Base-by-base conservation (phyloP, 73 alveolate genomes). In the Paramecium pentaurelia region DNA sequence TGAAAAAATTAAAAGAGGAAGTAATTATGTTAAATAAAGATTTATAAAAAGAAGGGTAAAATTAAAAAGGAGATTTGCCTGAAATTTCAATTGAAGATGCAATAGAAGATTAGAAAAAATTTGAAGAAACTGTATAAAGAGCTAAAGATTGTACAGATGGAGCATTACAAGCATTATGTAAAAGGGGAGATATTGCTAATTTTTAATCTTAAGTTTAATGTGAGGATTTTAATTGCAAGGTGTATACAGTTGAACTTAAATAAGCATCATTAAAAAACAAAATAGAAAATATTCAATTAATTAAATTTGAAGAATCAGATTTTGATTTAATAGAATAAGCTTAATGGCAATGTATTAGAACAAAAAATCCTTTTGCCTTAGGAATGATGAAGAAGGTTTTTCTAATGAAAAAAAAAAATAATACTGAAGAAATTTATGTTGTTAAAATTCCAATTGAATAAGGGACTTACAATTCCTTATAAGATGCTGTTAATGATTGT, bases 21-120 rank as follows among this genome's bases (percentile, higher is more conserved):
- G 96, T 92, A 37, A 87, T 64, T 45, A 28, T 88, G 34, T 86
- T 93, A 85, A 94, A 86, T 95, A 47, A 86, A 58, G 93, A 86
- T 14, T 2, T 30, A 5, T 75, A 93, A 36, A 59, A 88, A 75
- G 96, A 93, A 8, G 83, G 86, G 60, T 95, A 93, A 1, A 90
- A 93, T 22, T 7, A 32, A 30, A 20, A 30, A 14, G 85, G 49
- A 68, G 51, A 32, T 6, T n/a, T 20, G 0, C 42, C 42, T 3
- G 28, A 12, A 68, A 28, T 25, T 30, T 34, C 49, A 27, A 22
- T 34, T 14, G 3, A 68, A 44, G 51, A 68, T 14, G 49, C 49
- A 27, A 6, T 68, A 0, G 42, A 32, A 2, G 49, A 32, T 68
- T 6, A 32, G 14, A 68, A 14, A 6, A 12, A 36, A 18, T 75